phyloP scores from a whole-genome alignment of 2,329 filamentous ascomycete species.

The Sarocladiaceae sp. region DNA sequence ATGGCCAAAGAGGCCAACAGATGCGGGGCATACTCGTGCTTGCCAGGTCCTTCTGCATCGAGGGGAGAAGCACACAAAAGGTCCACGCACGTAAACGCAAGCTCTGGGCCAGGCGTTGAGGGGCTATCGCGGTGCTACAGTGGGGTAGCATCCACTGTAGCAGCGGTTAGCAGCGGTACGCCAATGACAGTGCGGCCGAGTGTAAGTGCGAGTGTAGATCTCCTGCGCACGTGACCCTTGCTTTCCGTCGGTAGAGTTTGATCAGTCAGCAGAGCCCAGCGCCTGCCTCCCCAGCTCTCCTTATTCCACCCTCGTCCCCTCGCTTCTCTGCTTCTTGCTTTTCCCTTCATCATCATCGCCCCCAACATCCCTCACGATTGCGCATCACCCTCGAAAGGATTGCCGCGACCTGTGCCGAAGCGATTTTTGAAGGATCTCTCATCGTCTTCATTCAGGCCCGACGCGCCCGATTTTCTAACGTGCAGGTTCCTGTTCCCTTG shows the following conservation, averaged over 20 bases:
- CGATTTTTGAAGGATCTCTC: too few species aligned
- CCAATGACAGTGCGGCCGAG: slow-evolving; percentile 6
- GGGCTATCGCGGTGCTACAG: background rate
- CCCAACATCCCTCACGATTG: slow-evolving; percentile 10
- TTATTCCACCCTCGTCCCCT: slow-evolving; percentile 6
- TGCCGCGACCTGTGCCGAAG: too few species aligned
- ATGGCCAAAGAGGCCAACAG: slow-evolving; percentile 14
- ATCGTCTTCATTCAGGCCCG: too few species aligned
- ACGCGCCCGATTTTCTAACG: background rate
- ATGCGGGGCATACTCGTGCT: slow-evolving; percentile 46
- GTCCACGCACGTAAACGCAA: background rate
- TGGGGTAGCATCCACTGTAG: background rate
- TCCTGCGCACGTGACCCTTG: background rate
- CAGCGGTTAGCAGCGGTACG: slow-evolving; percentile 7
- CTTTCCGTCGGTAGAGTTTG: background rate
- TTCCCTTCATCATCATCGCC: slow-evolving; percentile 17
- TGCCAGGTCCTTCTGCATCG: slow-evolving; percentile 15
- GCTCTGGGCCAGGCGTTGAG: background rate
- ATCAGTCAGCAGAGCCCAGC: slow-evolving; percentile 4
- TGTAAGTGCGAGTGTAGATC: background rate
- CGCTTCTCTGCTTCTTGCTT: slow-evolving; percentile 9
- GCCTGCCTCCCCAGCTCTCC: background rate
- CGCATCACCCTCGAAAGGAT: background rate
- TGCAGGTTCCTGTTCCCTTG: background rate
- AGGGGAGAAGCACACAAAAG: slow-evolving; percentile 7